Base-by-base conservation (phyloP, 1,139 yeast species). In the Hansenula lynferdii region DNA sequence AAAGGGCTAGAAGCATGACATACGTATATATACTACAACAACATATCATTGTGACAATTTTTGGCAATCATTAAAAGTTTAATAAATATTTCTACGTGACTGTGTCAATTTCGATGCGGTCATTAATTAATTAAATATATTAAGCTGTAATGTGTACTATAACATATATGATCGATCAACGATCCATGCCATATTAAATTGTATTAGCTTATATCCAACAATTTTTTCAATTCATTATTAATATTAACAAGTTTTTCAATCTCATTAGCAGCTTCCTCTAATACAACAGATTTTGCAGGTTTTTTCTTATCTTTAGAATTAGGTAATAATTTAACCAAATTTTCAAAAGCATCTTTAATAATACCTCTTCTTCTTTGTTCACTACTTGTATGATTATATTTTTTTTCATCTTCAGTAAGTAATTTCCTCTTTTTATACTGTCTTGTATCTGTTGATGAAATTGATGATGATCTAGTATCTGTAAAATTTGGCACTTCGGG, bases 281-380 rank as follows among this genome's bases (percentile, higher is more conserved):
- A 47, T 10, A 65, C 61, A 17, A 53, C 50, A 30, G 52, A 60
- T 41, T 58, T 57, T 10, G 59, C 48, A 19, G 44, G 47, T 31
- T 51, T 49, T 36, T 50, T 42, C 33, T 41, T 32, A 16, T 30
- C 28, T 4, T 64, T 58, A 6, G 61, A 54, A 5, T 54, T 11
- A 1, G 59, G 59, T 18, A 57, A 22, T 9, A 51, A 34, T 0
- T 31, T 39, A 3, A 51, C 60, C 57, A 80, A 40, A 60, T 66
- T 52, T 39, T 77, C 80, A 54, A 77, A 78, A 1, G 85, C 79
- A 26, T 66, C 62, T 58, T 84, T 85, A 56, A 90, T 85, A 49
- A 74, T 61, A 45, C 77, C 80, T 34, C 96, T 69, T 41, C 96
- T 71, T 51, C 77, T 75, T 60, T 85, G 87, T 58, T 86, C 96